Evolutionary conservation across 139 green algal genomes (phyloP).

Genomic region (Chlorella sp.): DNA sequence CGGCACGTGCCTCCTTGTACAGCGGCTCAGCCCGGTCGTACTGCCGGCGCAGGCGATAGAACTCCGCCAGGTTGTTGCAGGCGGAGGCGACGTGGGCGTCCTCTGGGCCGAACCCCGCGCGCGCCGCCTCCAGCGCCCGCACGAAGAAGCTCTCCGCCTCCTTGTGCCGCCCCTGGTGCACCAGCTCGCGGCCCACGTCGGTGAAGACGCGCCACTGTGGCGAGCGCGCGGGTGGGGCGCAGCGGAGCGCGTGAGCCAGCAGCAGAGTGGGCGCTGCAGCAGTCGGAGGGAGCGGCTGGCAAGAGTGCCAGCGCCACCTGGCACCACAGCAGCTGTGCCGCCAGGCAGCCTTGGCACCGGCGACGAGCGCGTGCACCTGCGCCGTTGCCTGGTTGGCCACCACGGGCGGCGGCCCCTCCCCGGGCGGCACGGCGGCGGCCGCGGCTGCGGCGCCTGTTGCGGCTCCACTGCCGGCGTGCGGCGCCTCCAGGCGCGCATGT

Average conservation of each 20-base stretch:
- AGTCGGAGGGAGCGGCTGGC: neutral
- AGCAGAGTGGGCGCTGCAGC: neutral
- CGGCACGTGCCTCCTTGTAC: conserved; percentile 58
- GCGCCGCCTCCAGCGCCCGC: conserved; percentile 55
- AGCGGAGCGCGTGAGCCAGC: neutral
- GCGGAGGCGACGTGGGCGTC: conserved; percentile 72
- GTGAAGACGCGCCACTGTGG: conserved; percentile 47
- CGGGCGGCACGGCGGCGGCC: no score
- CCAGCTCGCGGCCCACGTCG: conserved; percentile 39
- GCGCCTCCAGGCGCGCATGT: no score
- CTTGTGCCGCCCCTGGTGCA: conserved; percentile 35
- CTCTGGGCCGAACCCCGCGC: conserved; percentile 59
- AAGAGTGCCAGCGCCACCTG: neutral
- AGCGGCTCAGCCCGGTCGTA: conserved; percentile 60
- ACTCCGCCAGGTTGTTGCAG: conserved; percentile 78
- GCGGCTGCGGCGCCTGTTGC: no score
- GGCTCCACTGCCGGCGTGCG: no score
- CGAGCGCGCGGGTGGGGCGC: no score
- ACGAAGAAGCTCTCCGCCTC: conserved; percentile 63
- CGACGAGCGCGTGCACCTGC: no score
- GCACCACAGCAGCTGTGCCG: no score
- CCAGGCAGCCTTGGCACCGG: no score
- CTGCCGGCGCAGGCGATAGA: conserved; percentile 60
- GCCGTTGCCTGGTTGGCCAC: no score
- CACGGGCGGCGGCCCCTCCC: no score